These are phyloP conservation scores for Corymbia citriodora DNA, from an alignment of 441 rosid genomes.

Conservation along the genomic window DNA sequence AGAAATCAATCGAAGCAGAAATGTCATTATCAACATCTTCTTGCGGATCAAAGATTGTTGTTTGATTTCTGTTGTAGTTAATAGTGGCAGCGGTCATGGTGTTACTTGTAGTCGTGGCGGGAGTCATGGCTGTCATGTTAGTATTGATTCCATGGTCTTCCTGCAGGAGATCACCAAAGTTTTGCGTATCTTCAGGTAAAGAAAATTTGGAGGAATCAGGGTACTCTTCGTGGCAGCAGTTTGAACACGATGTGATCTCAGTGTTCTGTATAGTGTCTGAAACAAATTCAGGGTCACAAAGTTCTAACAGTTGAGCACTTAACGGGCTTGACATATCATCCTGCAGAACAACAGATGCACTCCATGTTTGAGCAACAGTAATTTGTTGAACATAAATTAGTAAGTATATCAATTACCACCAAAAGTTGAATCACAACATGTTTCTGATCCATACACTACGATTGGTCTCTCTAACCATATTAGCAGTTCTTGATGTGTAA, in stretches of 20 bases:
- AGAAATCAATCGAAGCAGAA: constrained; percentile 79
- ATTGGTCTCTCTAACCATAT: not conserved
- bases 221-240: constrained; percentile 44
- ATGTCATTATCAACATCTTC: constrained; percentile 75
- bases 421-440: not conserved
- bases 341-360: constrained; percentile 29
- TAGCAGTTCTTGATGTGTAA: not conserved
- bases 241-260: constrained; percentile 67
- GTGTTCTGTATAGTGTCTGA: constrained; percentile 66
- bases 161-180: constrained; percentile 1
- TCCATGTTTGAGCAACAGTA: not conserved
- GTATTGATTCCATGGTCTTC: constrained; percentile 26
- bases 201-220: constrained; percentile 22
- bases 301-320: constrained; percentile 55
- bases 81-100: not conserved
- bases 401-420: not conserved
- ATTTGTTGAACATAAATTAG: not conserved
- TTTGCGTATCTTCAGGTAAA: constrained; percentile 23
- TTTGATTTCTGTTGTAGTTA: constrained; percentile 28
- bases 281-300: constrained; percentile 61
- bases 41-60: constrained; percentile 49
- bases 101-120: constrained; percentile 11
- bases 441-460: not conserved
- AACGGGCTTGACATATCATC: constrained; percentile 77
- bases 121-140: constrained; percentile 6